A percentile compares a stretch with the other conserved stretches of the same genome.
These are phyloP conservation scores for Lupinus albus DNA, from an alignment of 306 rosid species.

Conservation along the genomic window DNA sequence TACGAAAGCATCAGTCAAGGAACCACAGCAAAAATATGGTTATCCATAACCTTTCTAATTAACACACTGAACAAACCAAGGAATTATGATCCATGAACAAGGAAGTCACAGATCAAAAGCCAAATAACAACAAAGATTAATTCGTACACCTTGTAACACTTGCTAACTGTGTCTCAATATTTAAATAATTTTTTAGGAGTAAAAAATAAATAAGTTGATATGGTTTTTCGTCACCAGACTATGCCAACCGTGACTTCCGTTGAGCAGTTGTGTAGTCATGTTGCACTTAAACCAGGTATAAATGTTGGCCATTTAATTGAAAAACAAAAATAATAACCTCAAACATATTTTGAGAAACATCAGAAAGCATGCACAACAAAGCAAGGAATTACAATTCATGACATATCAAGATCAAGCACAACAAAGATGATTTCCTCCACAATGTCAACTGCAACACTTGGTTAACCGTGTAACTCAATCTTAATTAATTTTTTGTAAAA, in stretches of 20 bases:
- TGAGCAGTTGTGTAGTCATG: not conserved
- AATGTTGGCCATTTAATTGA: not conserved
- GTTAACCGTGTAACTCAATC: conserved; percentile 22
- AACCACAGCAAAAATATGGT: conserved; percentile 12
- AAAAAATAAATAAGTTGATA: not conserved
- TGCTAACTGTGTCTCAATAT: conserved; percentile 9
- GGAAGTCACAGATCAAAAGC: conserved; percentile 30
- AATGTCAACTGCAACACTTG: conserved; percentile 5
- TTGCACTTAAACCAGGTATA: not conserved
- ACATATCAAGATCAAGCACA: not conserved
- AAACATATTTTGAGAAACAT: no score
- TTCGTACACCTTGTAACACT: conserved; percentile 8
- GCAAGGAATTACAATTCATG: not conserved
- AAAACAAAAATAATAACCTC: not conserved
- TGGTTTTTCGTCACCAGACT: not conserved
- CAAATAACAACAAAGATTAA: conserved; percentile 25
- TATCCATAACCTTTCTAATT: conserved; percentile 21
- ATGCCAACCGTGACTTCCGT: conserved; percentile 2
- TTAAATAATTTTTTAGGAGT: not conserved
- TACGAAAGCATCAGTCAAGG: conserved; percentile 39
- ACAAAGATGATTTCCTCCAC: conserved; percentile 21
- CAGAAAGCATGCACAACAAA: not conserved
- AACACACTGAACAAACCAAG: conserved; percentile 32
- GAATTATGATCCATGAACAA: conserved; percentile 32
- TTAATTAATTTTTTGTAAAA: conserved; percentile 2